Evolutionary conservation across 495 filamentous ascomycete genomes (phyloP), one percentile per base, ranked within the genome.

Genomic region (Pseudomonodictys pantanalensis): DNA sequence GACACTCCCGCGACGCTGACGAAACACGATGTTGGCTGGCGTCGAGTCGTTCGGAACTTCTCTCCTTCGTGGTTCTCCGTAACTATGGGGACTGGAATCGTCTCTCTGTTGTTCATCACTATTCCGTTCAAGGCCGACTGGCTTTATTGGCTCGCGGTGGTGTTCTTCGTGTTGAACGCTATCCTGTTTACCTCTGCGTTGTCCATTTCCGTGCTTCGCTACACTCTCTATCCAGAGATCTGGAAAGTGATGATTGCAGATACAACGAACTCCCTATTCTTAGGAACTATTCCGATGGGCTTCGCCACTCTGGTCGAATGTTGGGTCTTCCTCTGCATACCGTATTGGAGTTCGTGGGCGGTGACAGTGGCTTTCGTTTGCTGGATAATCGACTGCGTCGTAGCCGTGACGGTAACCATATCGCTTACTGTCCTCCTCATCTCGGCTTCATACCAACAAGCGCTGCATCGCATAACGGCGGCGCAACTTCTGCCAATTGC

Each of bases 251-350:
- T 86, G 81, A 76, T 86, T 47, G 66, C 66, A 0, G 81, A 86
- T 60, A 76, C 80, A 0, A 75, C 75, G 0, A 83, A 86, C 60
- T 81, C 78, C 1, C 76, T 87, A 25, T 86, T 86, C 64, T 70
- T 86, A 0, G 83, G 82, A 1, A 82, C 81, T 0, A 76, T 86
- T 25, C 84, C 84, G 0, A 86, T 86, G 81, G 82, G 82, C 3
- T 77, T 86, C 20, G 79, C 81, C 0, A 86, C 81, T 1, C 78
- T 86, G 17, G 71, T 84, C 44, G 81, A 81, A 43, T 79, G 81
- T 78, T 73, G 81, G 51, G 73, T 78, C 30, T 74, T 76, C 25
- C 76, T 84, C 5, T 83, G 81, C 58, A 78, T 82, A 0, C 81
- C 82, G 0, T 73, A 69, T 5, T 84, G 78, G 82, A 83, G 81